These are phyloP conservation scores for Lentinus polychrous DNA, from an alignment of 1,284 basidiomycete species.

Conservation along the genomic window DNA sequence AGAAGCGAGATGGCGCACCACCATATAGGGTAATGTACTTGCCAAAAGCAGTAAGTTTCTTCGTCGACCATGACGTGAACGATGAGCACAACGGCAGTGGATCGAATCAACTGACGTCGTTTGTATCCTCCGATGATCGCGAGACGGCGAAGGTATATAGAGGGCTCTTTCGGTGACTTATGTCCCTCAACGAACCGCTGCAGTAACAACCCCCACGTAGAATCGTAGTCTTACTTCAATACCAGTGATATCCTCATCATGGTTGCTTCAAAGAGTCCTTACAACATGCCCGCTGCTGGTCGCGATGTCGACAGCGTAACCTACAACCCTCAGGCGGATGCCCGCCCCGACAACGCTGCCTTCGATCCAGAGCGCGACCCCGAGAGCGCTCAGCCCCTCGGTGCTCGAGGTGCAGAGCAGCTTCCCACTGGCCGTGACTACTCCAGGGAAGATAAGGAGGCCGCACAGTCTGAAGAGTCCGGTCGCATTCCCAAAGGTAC, in stretches of 20 bases:
- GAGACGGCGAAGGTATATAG: no score
- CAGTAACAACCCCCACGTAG: no score
- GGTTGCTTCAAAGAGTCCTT: constrained; percentile 11
- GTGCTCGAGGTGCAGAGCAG: constrained; percentile 20
- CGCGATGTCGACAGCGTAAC: constrained; percentile 17
- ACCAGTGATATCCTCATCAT: not conserved
- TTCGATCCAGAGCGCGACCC: constrained; percentile 15
- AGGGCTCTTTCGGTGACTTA: no score
- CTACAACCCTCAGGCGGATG: constrained; percentile 22
- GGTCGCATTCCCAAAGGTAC: constrained; percentile 19
- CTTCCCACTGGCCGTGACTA: constrained; percentile 17
- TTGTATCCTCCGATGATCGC: no score
- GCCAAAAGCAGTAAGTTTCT: no score
- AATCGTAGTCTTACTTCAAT: no score
- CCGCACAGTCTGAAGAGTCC: constrained; percentile 16
- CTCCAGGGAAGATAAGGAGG: constrained; percentile 17
- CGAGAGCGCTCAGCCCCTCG: constrained; percentile 14
- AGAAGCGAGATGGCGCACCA: not conserved
- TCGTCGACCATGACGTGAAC: no score
- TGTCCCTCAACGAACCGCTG: no score
- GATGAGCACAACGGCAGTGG: no score
- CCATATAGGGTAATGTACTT: no score
- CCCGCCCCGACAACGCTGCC: constrained; percentile 18
- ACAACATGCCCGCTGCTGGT: constrained; percentile 15
- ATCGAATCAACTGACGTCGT: no score